Conservation (phyloP, 1,139 yeast genomes). For the Sugiyamaella grinbergsii region DNA sequence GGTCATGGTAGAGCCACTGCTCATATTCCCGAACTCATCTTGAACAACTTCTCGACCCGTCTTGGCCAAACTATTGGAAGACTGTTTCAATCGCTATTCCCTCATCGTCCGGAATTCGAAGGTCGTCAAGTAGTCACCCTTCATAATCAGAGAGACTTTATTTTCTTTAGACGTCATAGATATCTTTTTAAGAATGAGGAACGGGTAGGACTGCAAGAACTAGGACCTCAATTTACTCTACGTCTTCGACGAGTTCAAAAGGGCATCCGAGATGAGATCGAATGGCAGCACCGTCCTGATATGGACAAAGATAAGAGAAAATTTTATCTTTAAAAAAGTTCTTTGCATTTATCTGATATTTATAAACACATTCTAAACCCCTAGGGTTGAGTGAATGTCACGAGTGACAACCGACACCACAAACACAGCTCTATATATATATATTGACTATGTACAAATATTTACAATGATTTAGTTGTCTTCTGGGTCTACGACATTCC, state of each 20-base stretch:
- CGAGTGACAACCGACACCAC: background rate
- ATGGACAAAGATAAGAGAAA: slow-evolving; percentile 96
- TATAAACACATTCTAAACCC: background rate
- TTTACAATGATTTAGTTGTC: slow-evolving; percentile 15
- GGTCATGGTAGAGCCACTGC: slow-evolving; percentile 92
- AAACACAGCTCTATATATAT: background rate
- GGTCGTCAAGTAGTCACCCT: slow-evolving; percentile 95
- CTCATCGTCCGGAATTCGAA: slow-evolving; percentile 87
- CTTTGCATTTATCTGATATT: slow-evolving; percentile 9
- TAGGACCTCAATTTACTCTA: slow-evolving; percentile 95
- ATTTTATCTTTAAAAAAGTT: slow-evolving; percentile 62
- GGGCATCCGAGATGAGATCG: slow-evolving; percentile 88
- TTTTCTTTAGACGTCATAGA: slow-evolving; percentile 93
- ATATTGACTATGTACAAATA: slow-evolving; percentile 15
- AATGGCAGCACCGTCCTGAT: slow-evolving; percentile 95
- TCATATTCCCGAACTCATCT: slow-evolving; percentile 86
- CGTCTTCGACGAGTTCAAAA: slow-evolving; percentile 84
- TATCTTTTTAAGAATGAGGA: slow-evolving; percentile 87
- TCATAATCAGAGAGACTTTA: slow-evolving; percentile 94
- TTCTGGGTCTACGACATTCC: slow-evolving; percentile 34
- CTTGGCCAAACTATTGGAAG: slow-evolving; percentile 92
- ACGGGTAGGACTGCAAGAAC: slow-evolving; percentile 89
- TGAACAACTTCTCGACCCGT: slow-evolving; percentile 89
- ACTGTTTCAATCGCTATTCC: slow-evolving; percentile 87
- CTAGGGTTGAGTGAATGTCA: too few relatives aligned